Evolutionary conservation across 139 green algal genomes (phyloP), one percentile per base, ranked within the genome.

Genomic region (Chlorella sp.): DNA sequence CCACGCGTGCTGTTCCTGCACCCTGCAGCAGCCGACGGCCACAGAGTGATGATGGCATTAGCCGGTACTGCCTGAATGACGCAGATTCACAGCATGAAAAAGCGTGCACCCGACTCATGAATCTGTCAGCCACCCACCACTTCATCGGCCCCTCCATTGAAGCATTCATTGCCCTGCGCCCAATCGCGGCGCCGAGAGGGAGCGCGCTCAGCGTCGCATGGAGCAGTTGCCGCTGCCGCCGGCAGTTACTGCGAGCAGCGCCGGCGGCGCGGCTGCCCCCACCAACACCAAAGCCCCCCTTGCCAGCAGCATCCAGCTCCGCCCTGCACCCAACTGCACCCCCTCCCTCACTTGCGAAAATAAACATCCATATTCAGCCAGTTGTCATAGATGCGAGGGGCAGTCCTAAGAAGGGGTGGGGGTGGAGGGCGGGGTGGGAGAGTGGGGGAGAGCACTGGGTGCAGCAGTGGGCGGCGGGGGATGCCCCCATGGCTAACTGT

Each of bases 1-100:
- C 87, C 87, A 92, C 0, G 1, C 41, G 58, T 93, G 81, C 80
- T 93, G 88, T 31, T 83, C 42, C 25, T 83, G 29, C 12, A 93
- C 33, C 88, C 86, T 91, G 83, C 61, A 8, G 23, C 25, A 35
- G 8, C 12, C 21, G 23, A 59, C 9, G 53, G 68, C n/a, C 6
- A 11, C 35, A 51, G 5, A 40, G 55, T 33, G 46, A n/a, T n/a
- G n/a, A n/a, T n/a, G n/a, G n/a, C n/a, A n/a, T n/a, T n/a, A n/a
- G n/a, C n/a, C n/a, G n/a, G n/a, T n/a, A n/a, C n/a, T n/a, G n/a
- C n/a, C n/a, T n/a, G n/a, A n/a, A n/a, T n/a, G n/a, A n/a, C n/a
- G n/a, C n/a, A n/a, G n/a, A n/a, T n/a, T n/a, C n/a, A n/a, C n/a
- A n/a, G n/a, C n/a, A n/a, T n/a, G n/a, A n/a, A n/a, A n/a, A n/a